Evolutionary conservation across 345 rosid species (phyloP), one percentile per base, ranked within the genome.

Genomic region (Gossypium bickii): DNA sequence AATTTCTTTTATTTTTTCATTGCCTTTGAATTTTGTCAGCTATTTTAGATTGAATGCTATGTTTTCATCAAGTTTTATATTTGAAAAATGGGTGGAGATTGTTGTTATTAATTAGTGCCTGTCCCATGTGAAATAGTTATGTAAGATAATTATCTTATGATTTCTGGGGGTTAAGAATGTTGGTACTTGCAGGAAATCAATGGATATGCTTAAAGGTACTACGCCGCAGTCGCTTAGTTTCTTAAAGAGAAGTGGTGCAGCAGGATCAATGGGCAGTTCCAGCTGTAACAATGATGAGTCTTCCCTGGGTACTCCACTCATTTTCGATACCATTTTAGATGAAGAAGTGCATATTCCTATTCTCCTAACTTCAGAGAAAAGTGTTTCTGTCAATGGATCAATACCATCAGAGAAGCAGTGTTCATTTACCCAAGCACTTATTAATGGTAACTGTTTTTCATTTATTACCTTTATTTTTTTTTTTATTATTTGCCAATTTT

Each of bases 371-470:
- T 51, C 15, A 9, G 44, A 9, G 45, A 24, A 51, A 69, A 68
- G 43, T 49, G 17, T 51, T 25, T 69, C 16, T 51, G 34, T 4
- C 20, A 25, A 10, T 3, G 72, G 25, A 51, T 69, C 45, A 11
- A 27, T 12, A 69, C 16, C 59, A n/a, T 51, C 57, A 25, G 45
- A 69, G 59, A 69, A 17, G 43, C 44, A 27, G 4, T 49, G 72
- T 69, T 69, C 59, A 27, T 69, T 69, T 16, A 51, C 53, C 72
- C 72, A 69, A 51, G 59, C 72, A 49, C 59, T 69, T 51, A 38
- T 69, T 51, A 69, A 69, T 69, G 72, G 72, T 69, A 69, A 67
- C 22, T 45, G 34, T 67, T 29, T 48, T 48, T 18, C 38, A 47
- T 44, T 47, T 47, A 47, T 67, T 56, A 48, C 20, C 57, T 47